phyloP scores from a whole-genome alignment of 371 early-diverging fungal genomes.

The Circinella umbellata region DNA sequence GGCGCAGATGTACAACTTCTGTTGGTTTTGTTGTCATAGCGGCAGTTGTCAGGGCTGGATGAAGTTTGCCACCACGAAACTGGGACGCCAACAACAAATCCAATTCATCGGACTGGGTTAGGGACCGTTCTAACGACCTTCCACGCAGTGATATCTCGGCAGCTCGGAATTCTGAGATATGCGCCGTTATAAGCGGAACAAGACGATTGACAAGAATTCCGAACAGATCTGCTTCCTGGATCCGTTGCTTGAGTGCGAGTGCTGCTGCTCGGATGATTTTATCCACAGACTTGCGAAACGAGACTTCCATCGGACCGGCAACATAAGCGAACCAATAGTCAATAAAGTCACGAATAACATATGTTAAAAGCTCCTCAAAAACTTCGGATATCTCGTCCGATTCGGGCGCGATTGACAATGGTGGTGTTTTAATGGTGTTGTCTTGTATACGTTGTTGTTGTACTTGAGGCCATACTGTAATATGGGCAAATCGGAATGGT shows the following conservation, averaged over 20 bases:
- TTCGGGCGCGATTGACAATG: constrained; percentile 12
- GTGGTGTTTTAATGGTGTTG: constrained; percentile 6
- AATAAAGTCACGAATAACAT: constrained; percentile 61
- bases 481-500: constrained; percentile 31
- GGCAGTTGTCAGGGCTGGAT: constrained; percentile 61
- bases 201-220: constrained; percentile 62
- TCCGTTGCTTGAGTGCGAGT: constrained; percentile 38
- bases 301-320: constrained; percentile 33
- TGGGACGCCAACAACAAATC: constrained; percentile 68
- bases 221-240: constrained; percentile 61
- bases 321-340: constrained; percentile 63
- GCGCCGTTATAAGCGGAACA: constrained; percentile 70
- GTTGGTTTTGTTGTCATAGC: constrained; percentile 55
- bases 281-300: constrained; percentile 50
- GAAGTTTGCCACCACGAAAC: constrained; percentile 64
- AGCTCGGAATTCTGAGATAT: constrained; percentile 68
- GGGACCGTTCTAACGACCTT: constrained; percentile 51
- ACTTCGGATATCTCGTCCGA: constrained; percentile 42
- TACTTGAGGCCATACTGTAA: constrained; percentile 22
- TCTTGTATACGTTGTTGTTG: constrained; percentile 22
- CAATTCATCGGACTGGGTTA: constrained; percentile 63
- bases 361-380: constrained; percentile 45
- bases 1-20: constrained; percentile 71
- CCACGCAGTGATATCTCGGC: constrained; percentile 70
- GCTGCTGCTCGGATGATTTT: constrained; percentile 49